Percentiles rank a stretch among this genome's conserved stretches.
phyloP scores from a whole-genome alignment of 2,329 filamentous ascomycete genomes.

The Trichoderma semiorbis region DNA sequence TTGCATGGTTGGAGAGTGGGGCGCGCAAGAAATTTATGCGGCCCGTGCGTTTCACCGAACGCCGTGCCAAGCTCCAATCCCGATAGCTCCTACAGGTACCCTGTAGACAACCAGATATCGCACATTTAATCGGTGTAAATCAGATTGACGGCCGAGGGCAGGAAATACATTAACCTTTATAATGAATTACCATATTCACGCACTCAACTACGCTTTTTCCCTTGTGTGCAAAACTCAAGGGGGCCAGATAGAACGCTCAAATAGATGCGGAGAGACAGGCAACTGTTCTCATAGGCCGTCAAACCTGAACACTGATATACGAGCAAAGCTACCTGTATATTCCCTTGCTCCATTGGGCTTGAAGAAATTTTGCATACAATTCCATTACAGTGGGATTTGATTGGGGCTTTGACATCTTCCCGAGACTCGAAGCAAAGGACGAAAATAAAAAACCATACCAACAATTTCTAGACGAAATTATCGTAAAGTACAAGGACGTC shows the following conservation, averaged over 20 bases:
- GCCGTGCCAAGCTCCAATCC: background rate
- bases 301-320: background rate
- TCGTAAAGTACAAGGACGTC: background rate
- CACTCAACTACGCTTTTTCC: too few relatives aligned
- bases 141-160: background rate
- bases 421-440: background rate
- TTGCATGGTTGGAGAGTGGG: conserved; percentile 14
- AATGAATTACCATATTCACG: too few relatives aligned
- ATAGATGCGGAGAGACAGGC: background rate
- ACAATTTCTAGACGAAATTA: background rate
- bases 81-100: background rate
- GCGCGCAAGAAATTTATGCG: conserved; percentile 13
- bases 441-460: background rate
- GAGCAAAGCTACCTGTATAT: background rate
- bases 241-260: background rate
- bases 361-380: too few relatives aligned
- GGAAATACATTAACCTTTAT: rapidly evolving
- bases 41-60: conserved; percentile 15
- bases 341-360: background rate
- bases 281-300: background rate
- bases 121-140: background rate
- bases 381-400: background rate
- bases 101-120: background rate
- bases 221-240: too few relatives aligned
- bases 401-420: background rate